Evolutionary conservation across 2,329 filamentous ascomycete species (phyloP).

Genomic region (Zymoseptoria passerinii): DNA sequence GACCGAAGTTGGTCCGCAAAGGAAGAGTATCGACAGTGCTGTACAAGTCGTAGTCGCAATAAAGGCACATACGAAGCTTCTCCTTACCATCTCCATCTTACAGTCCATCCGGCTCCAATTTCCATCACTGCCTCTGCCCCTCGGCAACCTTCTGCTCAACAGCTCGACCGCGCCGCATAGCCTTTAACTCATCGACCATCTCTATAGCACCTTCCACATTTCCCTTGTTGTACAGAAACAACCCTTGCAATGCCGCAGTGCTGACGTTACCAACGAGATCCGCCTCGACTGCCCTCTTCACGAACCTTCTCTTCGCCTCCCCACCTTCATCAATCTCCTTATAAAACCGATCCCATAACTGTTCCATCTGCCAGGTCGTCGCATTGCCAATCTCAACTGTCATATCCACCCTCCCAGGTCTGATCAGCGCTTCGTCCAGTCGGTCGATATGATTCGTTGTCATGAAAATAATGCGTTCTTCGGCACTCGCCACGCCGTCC

Average conservation of each 20-base stretch:
- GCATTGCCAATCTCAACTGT: slow-evolving; percentile 84
- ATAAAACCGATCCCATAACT: slow-evolving; percentile 95
- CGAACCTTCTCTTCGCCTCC: slow-evolving; percentile 57
- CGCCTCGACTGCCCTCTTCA: slow-evolving; percentile 59
- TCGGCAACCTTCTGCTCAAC: not conserved
- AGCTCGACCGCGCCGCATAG: not conserved
- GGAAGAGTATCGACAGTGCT: no score
- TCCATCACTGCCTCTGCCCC: not conserved
- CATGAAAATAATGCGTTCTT: slow-evolving; percentile 86
- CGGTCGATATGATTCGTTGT: slow-evolving; percentile 92
- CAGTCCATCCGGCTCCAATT: no score
- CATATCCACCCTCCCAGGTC: slow-evolving; percentile 90
- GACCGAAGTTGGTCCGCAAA: no score
- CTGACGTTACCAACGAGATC: slow-evolving; percentile 67
- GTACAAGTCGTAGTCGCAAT: no score
- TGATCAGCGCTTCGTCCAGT: slow-evolving; percentile 78
- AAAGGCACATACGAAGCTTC: not conserved
- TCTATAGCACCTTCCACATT: slow-evolving; percentile 75
- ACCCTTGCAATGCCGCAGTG: slow-evolving; percentile 82
- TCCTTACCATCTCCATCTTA: no score
- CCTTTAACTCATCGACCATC: slow-evolving; percentile 27
- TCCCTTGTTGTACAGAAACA: slow-evolving; percentile 93
- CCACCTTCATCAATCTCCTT: slow-evolving; percentile 65
- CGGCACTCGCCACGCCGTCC: slow-evolving; percentile 88
- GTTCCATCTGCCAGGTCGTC: slow-evolving; percentile 70